Evolutionary conservation across 2,329 filamentous ascomycete species (phyloP), one percentile per base, ranked within the genome.

Genomic region (Sclerotinia subarctica): DNA sequence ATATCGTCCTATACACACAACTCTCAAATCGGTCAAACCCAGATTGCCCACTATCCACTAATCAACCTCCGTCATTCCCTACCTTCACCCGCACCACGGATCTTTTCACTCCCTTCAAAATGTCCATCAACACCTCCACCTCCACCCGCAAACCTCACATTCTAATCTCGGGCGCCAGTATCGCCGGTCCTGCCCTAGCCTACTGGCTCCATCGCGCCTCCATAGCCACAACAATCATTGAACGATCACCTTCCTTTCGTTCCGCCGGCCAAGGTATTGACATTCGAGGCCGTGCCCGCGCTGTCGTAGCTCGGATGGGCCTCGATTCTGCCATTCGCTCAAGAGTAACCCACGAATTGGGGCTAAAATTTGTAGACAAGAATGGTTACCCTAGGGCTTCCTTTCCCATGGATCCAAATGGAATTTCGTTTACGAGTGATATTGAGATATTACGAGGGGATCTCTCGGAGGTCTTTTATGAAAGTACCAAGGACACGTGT

Each of bases 221-320:
- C 38, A 76, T 79, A 66, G 69, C 73, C 44, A 74, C 81, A 54
- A 79, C 79, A 1, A 69, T 83, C 38, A 72, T 83, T 47, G 82
- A 83, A 71, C 79, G 71, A 78, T 80, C 5, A 77, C 71, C 56
- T 72, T 77, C 5, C 47, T 75, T 86, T 0, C 81, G 85, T 2
- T 76, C 79, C 1, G 78, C 78, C 0, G 86, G 86, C 0, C 80
- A 82, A 13, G 84, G 86, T 57, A 75, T 88, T 38, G 86, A 88
- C 71, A 77, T 88, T 3, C 81, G 83, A 78, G 78, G 75, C 10
- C 73, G 72, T 2, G 79, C 78, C 2, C 77, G 81, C 5, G 73
- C 75, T 1, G 74, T 81, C 1, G 80, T 81, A 75, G 74, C 77
- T 2, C 77, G 75, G 53, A 81, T 81, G 71, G 78, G 80, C 0